These are phyloP conservation scores for Malus hybrid DNA, from an alignment of 331 rosid genomes.

Conservation along the genomic window DNA sequence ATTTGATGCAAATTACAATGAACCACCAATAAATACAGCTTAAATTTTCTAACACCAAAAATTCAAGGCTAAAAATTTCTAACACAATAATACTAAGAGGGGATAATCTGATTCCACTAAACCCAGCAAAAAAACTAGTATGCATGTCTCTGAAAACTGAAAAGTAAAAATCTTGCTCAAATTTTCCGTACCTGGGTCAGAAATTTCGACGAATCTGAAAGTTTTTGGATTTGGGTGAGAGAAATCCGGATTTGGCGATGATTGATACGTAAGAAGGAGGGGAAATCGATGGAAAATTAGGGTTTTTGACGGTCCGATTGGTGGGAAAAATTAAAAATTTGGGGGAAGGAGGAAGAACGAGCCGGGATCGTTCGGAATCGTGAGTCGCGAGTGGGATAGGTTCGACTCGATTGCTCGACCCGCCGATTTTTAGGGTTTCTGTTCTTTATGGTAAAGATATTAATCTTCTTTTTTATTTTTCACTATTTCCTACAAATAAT, in stretches of 20 bases:
- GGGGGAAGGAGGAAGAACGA: slow-evolving; percentile 21
- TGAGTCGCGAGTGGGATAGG: slow-evolving; percentile 59
- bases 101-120: neutral
- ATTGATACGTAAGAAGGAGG: neutral
- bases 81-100: neutral
- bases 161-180: neutral
- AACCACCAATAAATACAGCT: neutral
- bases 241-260: neutral
- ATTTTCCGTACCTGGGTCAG: slow-evolving; percentile 3
- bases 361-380: slow-evolving; percentile 55
- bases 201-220: neutral
- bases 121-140: neutral
- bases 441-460: neutral
- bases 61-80: neutral
- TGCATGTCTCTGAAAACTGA: neutral
- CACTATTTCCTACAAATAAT: neutral
- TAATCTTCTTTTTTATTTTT: neutral
- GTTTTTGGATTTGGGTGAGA: neutral
- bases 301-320: neutral
- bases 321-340: slow-evolving; percentile 12
- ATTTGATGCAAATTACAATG: neutral
- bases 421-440: slow-evolving; percentile 41
- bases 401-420: slow-evolving; percentile 48
- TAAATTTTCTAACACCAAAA: neutral
- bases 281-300: neutral